Evolutionary conservation across 2,329 filamentous ascomycete species (phyloP), one percentile per base, ranked within the genome.

Genomic region (Nemania bipapillata): DNA sequence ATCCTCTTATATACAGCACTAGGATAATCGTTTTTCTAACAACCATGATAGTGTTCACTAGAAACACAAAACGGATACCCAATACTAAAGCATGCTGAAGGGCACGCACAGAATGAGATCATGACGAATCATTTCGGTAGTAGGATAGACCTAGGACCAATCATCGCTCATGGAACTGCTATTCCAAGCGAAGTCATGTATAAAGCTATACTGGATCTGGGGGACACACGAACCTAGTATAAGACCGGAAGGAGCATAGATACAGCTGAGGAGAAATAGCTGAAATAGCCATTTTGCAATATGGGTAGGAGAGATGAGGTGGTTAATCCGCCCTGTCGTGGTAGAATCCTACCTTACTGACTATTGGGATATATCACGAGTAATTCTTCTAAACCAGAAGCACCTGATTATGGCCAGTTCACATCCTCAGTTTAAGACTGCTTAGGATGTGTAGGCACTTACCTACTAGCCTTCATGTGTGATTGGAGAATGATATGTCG

Each of bases 1-100:
- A 26, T 37, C 30, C 15, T 37, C n/a, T 15, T 28, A 12, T 54
- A 5, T 47, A 35, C 17, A 42, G 7, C 56, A 52, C 37, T 28
- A 40, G 22, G 37, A 40, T 40, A 37, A 30, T 32, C 12, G 22
- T 15, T 58, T 24, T 68, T 54, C 61, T 70, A 59, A 70, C 35
- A n/a, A 11, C 6, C 6, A 6, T 40, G n/a, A 11, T 47, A 70
- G 68, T 53, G 30, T 20, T 24, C 50, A 30, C 26, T 40, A 6
- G 12, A 40, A 49, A 32, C 53, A 37, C 52, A 26, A 37, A n/a
- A 40, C 30, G 15, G 12, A 26, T 22, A 45, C n/a, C 24, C 15
- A 37, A 35, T 35, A 15, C 42, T 32, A 8, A 26, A 24, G 9
- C 32, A 12, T 24, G 11, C 7, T 17, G 17, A 4, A 15, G 12